A percentile compares a stretch with the other conserved stretches of the same genome.
Conservation (phyloP, 129 eudicot species). For the Smallanthus sonchifolius region DNA sequence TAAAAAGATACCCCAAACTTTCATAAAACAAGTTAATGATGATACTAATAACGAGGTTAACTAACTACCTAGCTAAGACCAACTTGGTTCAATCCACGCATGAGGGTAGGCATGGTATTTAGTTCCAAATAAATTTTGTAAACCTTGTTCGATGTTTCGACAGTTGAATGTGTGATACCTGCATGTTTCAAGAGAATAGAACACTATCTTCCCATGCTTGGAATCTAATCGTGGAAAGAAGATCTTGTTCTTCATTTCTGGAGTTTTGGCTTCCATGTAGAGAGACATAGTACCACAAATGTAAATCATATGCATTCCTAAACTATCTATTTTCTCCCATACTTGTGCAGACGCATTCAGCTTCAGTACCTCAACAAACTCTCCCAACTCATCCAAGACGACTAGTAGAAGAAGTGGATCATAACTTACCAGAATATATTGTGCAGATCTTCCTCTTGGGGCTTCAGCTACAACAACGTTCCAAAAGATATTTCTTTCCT, state of each 20-base stretch:
- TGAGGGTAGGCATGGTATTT: neutral
- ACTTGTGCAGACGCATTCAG: neutral
- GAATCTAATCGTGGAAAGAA: slow-evolving; percentile 15
- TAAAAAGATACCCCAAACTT: neutral
- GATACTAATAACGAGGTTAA: neutral
- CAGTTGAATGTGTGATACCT: neutral
- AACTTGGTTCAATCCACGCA: slow-evolving; percentile 20
- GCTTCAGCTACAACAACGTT: neutral
- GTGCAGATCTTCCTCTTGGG: neutral
- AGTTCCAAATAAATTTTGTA: neutral
- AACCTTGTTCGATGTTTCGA: neutral
- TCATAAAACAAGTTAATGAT: neutral
- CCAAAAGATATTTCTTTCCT: neutral
- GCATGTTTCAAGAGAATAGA: slow-evolving; percentile 20
- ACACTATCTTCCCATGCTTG: neutral
- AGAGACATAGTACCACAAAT: neutral
- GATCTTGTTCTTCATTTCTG: slow-evolving; percentile 23
- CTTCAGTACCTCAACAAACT: slow-evolving; percentile 16
- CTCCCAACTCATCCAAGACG: neutral
- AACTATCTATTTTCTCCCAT: slow-evolving; percentile 17
- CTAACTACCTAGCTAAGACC: neutral
- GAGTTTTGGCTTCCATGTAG: neutral
- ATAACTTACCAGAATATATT: neutral
- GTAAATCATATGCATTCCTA: slow-evolving; percentile 15
- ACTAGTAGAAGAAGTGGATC: neutral